These are phyloP conservation scores for Apium graveolens DNA, from an alignment of 129 eudicot species.

Conservation along the genomic window DNA sequence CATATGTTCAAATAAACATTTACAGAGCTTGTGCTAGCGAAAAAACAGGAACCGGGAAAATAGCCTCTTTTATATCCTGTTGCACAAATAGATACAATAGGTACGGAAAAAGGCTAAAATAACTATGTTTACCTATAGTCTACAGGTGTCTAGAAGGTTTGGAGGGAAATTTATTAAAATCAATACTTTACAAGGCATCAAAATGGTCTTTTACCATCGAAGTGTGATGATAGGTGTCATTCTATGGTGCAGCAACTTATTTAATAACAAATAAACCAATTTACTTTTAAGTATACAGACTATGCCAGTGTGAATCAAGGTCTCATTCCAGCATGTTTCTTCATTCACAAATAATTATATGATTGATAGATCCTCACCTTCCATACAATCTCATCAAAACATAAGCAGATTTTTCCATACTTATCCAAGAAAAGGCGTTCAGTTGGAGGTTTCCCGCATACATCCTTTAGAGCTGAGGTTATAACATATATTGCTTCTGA, in stretches of 20 bases:
- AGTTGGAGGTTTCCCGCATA: constrained; percentile 92
- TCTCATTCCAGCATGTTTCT: neutral
- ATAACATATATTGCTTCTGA: constrained; percentile 89
- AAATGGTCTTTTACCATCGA: neutral
- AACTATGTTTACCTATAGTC: neutral
- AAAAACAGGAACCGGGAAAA: neutral
- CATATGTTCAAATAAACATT: neutral
- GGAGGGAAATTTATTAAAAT: neutral
- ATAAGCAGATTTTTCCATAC: constrained; percentile 93
- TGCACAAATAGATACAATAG: neutral
- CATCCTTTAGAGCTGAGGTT: constrained; percentile 89
- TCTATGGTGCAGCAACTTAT: neutral
- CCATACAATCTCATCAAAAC: constrained; percentile 98
- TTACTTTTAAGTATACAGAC: neutral
- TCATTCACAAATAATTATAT: neutral
- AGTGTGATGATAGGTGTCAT: neutral
- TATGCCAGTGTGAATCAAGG: constrained; percentile 1
- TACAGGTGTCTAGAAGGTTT: neutral
- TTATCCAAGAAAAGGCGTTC: constrained; percentile 96
- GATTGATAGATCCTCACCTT: constrained; percentile 37
- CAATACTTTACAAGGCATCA: neutral
- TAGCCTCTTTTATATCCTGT: neutral
- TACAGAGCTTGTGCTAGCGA: neutral
- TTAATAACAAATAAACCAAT: neutral
- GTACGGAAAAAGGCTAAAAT: neutral